Conservation (phyloP, 2,329 filamentous ascomycete genomes). For the Mariannaea sp. region DNA sequence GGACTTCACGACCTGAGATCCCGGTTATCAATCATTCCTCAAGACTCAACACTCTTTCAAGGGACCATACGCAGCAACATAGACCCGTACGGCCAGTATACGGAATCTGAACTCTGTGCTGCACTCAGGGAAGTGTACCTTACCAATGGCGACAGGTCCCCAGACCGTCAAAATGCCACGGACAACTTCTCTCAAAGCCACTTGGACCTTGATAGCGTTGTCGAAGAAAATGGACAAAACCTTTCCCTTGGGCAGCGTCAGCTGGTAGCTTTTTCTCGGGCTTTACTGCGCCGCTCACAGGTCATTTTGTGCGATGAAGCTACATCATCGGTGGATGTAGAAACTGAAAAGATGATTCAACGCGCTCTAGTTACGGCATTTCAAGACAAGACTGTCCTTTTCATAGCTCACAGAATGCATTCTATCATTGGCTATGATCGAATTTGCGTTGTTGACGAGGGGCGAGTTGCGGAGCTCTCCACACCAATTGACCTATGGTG, state of each 20-base stretch:
- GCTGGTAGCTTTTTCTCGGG: slow-evolving; percentile 73
- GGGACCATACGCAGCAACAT: slow-evolving; percentile 80
- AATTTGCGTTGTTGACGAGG: slow-evolving; percentile 71
- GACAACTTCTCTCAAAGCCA: too few species aligned
- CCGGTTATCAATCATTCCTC: slow-evolving; percentile 79
- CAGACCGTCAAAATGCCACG: slow-evolving; percentile 49
- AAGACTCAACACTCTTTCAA: slow-evolving; percentile 81
- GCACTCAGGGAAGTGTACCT: slow-evolving; percentile 78
- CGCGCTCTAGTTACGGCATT: slow-evolving; percentile 73
- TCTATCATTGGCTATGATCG: slow-evolving; percentile 77
- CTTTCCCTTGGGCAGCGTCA: slow-evolving; percentile 76
- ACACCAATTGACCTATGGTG: slow-evolving; percentile 61
- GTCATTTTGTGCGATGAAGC: slow-evolving; percentile 82
- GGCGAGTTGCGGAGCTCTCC: slow-evolving; percentile 68
- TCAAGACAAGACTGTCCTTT: slow-evolving; percentile 68
- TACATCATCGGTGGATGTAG: slow-evolving; percentile 76
- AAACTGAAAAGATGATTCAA: slow-evolving; percentile 73
- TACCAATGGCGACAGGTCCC: slow-evolving; percentile 62
- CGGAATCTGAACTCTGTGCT: slow-evolving; percentile 76
- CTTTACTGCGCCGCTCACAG: slow-evolving; percentile 70
- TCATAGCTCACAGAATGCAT: slow-evolving; percentile 75
- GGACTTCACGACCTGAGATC: slow-evolving; percentile 77
- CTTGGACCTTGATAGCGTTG: slow-evolving; percentile 47
- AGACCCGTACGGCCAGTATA: slow-evolving; percentile 79
- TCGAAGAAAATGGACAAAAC: slow-evolving; percentile 73